Evolutionary conservation across 139 green algal genomes (phyloP), one percentile per base, ranked within the genome.

Genomic region (Limnomonas spitsbergensis): DNA sequence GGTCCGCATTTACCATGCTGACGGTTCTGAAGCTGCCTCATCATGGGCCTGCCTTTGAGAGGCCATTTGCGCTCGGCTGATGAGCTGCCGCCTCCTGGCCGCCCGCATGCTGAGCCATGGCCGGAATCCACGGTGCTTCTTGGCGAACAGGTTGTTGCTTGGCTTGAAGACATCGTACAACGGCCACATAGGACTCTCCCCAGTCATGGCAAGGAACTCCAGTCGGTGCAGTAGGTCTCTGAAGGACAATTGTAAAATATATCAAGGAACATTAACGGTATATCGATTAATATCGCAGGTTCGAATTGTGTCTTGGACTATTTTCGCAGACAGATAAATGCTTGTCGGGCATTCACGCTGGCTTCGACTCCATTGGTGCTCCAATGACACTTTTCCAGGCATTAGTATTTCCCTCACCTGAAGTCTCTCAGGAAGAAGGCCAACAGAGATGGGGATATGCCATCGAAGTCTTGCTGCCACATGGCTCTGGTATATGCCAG

Each of bases 161-260:
- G 69, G 77, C 79, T 90, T 90, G 56, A 90, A 85, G 4, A 90
- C 67, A 20, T 86, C 74, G 7, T 80, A 68, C 73, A 90, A 66
- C 39, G 38, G 74, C 38, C 67, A 79, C 4, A 14, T 69, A 3
- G 37, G 4, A 26, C 71, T 66, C 29, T 29, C 54, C 38, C 83
- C 81, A 26, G 79, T 87, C 20, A 83, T 34, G 1, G 82, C 80
- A 40, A 90, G 71, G 68, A 84, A 90, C 81, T 90, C 86, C 9
- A 90, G 54, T 3, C 86, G 78, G 40, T 83, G 54, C 56, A 86
- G 67, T 39, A 80, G 53, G 47, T 87, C 79, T 56, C 42, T 77
- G n/a, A 38, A 53, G 39, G 6, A 32, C 14, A 61, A 14, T 61
- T 61, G 14, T n/a, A 61, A 61, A 61, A 61, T 24, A 61, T 24